Conservation (phyloP, 176 grass and related monocot species). For the Areca catechu region DNA sequence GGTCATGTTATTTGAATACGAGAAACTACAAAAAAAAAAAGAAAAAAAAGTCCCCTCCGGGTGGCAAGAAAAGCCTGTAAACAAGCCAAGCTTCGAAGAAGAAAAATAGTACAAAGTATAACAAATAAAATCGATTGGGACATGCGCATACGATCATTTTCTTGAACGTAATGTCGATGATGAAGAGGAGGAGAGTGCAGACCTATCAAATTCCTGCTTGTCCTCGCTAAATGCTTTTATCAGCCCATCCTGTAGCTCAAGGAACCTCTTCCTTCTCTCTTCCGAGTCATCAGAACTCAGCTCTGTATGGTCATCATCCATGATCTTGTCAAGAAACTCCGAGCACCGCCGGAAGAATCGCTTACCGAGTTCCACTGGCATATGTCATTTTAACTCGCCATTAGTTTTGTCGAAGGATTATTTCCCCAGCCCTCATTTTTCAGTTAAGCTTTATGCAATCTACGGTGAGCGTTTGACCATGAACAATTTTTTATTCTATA, state of each 20-base stretch:
- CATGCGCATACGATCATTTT: conserved; percentile 13
- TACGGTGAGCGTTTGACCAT: too few relatives aligned
- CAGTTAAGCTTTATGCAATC: too few relatives aligned
- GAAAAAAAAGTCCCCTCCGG: too few relatives aligned
- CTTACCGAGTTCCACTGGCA: conserved; percentile 69
- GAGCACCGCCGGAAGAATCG: conserved; percentile 79
- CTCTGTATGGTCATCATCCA: conserved; percentile 56
- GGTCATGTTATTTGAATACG: too few relatives aligned
- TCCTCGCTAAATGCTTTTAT: conserved; percentile 68
- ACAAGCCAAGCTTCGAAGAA: too few relatives aligned
- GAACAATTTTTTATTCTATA: too few relatives aligned
- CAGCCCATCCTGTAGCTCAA: conserved; percentile 53
- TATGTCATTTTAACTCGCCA: conserved; percentile 4
- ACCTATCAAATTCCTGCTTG: conserved; percentile 41
- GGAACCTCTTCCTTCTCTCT: conserved; percentile 45
- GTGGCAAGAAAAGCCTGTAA: too few relatives aligned
- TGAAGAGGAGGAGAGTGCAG: conserved; percentile 29
- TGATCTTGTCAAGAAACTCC: conserved; percentile 38
- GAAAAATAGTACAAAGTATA: too few relatives aligned
- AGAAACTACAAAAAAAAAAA: too few relatives aligned
- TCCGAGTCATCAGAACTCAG: conserved; percentile 23
- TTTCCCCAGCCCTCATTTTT: too few relatives aligned
- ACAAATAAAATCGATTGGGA: too few relatives aligned
- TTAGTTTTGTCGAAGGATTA: background rate
- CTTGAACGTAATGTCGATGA: conserved; percentile 20